Evolutionary conservation across 2,329 filamentous ascomycete genomes (phyloP).

Genomic region (Sarocladium brachiariae): DNA sequence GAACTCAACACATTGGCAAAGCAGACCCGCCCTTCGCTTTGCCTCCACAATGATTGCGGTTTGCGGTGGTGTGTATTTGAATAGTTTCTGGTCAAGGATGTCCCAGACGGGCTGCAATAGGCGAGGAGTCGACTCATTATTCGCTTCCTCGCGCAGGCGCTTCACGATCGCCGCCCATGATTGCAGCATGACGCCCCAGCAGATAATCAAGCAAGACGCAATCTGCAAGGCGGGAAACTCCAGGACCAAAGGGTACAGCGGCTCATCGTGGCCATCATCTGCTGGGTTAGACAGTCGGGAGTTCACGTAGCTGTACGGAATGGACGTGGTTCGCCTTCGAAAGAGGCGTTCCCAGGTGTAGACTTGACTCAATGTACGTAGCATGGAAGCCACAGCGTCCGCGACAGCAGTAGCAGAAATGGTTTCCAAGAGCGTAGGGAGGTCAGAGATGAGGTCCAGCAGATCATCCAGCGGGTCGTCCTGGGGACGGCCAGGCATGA

Average conservation of each 20-base stretch:
- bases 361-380: neutral
- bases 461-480: constrained; percentile 5
- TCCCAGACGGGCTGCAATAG: neutral
- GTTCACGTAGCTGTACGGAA: constrained; percentile 3
- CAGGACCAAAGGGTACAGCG: neutral
- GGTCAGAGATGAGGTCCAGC: constrained; percentile 6
- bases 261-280: constrained; percentile 1
- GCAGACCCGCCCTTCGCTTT: constrained; percentile 1
- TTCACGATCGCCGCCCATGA: neutral
- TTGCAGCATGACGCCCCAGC: constrained; percentile 4
- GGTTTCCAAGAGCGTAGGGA: constrained; percentile 3
- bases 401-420: too few species aligned
- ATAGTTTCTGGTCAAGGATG: neutral
- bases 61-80: neutral
- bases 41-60: neutral
- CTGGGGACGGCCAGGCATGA: neutral
- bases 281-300: constrained; percentile 5
- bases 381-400: neutral
- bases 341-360: constrained; percentile 3
- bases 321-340: neutral
- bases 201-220: constrained; percentile 5
- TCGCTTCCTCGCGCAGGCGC: neutral
- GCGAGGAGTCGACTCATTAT: neutral
- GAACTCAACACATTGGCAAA: constrained; percentile 9
- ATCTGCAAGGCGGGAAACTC: constrained; percentile 4